These are phyloP conservation scores for Schizochytrium sp. DNA, from an alignment of 108 stramenopile genomes.

Conservation along the genomic window DNA sequence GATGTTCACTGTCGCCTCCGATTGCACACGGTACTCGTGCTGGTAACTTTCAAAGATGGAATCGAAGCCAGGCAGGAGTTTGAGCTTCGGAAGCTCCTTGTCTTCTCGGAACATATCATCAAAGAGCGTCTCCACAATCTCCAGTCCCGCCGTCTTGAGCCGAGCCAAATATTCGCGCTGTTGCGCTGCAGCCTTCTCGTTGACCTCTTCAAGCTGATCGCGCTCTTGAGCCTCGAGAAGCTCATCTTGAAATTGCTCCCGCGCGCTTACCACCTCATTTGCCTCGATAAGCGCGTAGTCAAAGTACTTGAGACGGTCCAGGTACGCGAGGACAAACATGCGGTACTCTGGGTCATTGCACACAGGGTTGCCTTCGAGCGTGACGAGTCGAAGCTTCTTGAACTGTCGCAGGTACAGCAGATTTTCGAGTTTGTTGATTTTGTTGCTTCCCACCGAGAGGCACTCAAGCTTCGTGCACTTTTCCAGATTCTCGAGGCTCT, in stretches of 20 bases:
- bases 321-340: slow-evolving; percentile 43
- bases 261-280: slow-evolving; percentile 19
- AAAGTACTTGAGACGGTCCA: slow-evolving; percentile 44
- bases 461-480: slow-evolving; percentile 49
- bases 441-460: slow-evolving; percentile 54
- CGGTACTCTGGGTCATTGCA: slow-evolving; percentile 52
- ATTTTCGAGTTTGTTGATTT: slow-evolving; percentile 37
- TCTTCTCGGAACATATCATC: slow-evolving; percentile 53
- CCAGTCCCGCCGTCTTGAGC: slow-evolving; percentile 34
- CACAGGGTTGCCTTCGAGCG: slow-evolving; percentile 54
- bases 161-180: slow-evolving; percentile 16
- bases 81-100: slow-evolving; percentile 38
- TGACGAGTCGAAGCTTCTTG: slow-evolving; percentile 42
- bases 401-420: slow-evolving; percentile 44
- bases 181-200: slow-evolving; percentile 36
- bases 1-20: slow-evolving; percentile 15
- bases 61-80: slow-evolving; percentile 40
- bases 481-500: slow-evolving; percentile 45
- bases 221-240: slow-evolving; percentile 54
- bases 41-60: slow-evolving; percentile 35
- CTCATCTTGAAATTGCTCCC: slow-evolving; percentile 56
- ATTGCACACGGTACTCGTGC: slow-evolving; percentile 21
- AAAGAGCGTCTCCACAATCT: slow-evolving; percentile 44
- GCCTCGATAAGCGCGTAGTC: slow-evolving; percentile 42
- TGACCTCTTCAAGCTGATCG: slow-evolving; percentile 41